Percentiles rank a stretch among this genome's conserved stretches.
These are phyloP conservation scores for Hypoxylon sp. DNA, from an alignment of 2,329 filamentous ascomycete genomes.

Conservation along the genomic window DNA sequence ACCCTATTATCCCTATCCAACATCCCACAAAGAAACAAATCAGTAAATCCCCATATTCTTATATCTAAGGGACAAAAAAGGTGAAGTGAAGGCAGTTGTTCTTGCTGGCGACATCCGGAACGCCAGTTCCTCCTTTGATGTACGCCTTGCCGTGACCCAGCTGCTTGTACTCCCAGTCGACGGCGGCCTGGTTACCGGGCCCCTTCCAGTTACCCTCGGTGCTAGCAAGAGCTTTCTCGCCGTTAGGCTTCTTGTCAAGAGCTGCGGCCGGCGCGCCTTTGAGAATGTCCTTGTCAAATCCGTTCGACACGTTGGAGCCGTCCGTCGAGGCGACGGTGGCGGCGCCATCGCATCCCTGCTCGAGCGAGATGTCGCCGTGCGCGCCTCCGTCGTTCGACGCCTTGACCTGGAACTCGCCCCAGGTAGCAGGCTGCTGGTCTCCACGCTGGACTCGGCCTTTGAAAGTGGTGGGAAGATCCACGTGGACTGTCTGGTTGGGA, in stretches of 20 bases:
- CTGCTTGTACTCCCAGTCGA: slow-evolving; percentile 51
- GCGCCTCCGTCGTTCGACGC: slow-evolving; percentile 53
- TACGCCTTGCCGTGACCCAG: slow-evolving; percentile 53
- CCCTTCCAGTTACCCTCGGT: slow-evolving; percentile 56
- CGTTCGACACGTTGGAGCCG: slow-evolving; percentile 51
- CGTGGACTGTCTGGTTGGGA: slow-evolving; percentile 50
- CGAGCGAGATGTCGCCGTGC: slow-evolving; percentile 55
- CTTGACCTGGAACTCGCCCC: slow-evolving; percentile 57
- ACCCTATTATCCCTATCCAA: neutral
- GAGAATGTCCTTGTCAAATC: slow-evolving; percentile 52
- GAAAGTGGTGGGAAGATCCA: slow-evolving; percentile 51
- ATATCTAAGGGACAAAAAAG: slow-evolving; percentile 41
- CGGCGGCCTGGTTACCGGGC: slow-evolving; percentile 54
- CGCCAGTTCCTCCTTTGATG: slow-evolving; percentile 53
- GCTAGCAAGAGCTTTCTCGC: slow-evolving; percentile 51
- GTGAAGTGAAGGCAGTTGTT: slow-evolving; percentile 51
- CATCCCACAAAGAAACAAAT: neutral
- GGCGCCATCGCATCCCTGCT: slow-evolving; percentile 56
- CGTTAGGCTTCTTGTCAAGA: slow-evolving; percentile 51
- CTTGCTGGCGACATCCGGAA: slow-evolving; percentile 52
- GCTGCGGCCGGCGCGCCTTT: slow-evolving; percentile 53
- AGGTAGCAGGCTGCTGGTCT: slow-evolving; percentile 53
- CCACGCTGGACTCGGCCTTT: slow-evolving; percentile 59
- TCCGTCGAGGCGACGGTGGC: slow-evolving; percentile 55
- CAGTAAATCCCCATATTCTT: neutral